A percentile compares a stretch with the other conserved stretches of the same genome.
Evolutionary conservation across 345 rosid species (phyloP).

Genomic region (Noccaea caerulescens): DNA sequence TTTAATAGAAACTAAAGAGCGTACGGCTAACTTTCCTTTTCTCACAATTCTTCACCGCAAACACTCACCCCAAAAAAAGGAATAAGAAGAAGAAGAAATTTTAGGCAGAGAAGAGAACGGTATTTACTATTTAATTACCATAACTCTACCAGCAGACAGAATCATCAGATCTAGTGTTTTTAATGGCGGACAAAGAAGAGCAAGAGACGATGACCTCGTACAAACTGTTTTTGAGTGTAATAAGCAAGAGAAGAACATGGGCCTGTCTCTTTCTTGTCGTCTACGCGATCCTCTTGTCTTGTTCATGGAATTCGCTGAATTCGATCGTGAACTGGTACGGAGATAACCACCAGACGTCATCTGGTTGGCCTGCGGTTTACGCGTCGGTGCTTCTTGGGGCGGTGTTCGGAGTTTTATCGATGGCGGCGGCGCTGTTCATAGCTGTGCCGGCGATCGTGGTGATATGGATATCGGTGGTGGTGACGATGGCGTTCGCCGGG

Average conservation of each 20-base stretch:
- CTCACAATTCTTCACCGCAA: constrained; percentile 41
- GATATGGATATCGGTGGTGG: constrained; percentile 78
- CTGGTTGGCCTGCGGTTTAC: constrained; percentile 87
- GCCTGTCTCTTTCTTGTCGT: constrained; percentile 78
- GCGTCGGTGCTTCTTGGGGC: constrained; percentile 86
- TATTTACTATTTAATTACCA: constrained; percentile 26
- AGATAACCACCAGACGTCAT: constrained; percentile 39
- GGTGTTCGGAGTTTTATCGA: constrained; percentile 75
- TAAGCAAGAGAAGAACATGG: constrained; percentile 98
- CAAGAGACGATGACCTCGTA: constrained; percentile 50
- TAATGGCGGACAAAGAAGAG: constrained; percentile 51
- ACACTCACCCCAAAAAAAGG: constrained; percentile 23
- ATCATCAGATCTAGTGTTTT: constrained; percentile 33
- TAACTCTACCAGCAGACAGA: constrained; percentile 28
- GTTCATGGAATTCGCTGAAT: constrained; percentile 77
- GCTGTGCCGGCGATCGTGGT: constrained; percentile 91
- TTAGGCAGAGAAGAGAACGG: background rate
- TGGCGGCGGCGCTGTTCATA: constrained; percentile 90
- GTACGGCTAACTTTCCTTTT: constrained; percentile 44
- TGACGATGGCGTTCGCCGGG: constrained; percentile 81
- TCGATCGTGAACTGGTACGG: constrained; percentile 77
- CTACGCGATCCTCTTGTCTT: constrained; percentile 68
- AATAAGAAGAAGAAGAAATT: constrained; percentile 6
- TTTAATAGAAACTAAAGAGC: constrained; percentile 12
- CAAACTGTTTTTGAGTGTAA: constrained; percentile 55